phyloP scores from a whole-genome alignment of 768 basidiomycete genomes.

The Tubosaeta sp. region DNA sequence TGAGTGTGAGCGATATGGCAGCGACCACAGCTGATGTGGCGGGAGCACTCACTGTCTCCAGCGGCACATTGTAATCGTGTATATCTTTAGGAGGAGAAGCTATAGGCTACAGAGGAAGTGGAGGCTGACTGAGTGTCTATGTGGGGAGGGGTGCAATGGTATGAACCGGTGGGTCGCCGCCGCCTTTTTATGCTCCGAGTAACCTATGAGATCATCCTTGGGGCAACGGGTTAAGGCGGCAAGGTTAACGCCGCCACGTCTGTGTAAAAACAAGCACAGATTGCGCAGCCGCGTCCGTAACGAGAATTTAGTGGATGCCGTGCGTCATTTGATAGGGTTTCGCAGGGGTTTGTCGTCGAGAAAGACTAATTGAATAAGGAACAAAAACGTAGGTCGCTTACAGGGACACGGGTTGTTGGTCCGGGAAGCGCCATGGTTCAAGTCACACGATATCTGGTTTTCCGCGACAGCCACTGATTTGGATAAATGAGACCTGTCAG shows the following conservation, averaged over 20 bases:
- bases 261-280: conserved; percentile 26
- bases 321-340: conserved; percentile 37
- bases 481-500: conserved; percentile 31
- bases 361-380: conserved; percentile 34
- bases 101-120: conserved; percentile 4
- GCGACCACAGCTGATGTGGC: neutral
- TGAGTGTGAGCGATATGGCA: conserved; percentile 1
- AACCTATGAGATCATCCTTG: conserved; percentile 25
- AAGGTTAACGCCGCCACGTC: conserved; percentile 21
- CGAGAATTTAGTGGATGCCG: conserved; percentile 23
- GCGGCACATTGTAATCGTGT: conserved; percentile 42
- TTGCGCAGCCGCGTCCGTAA: conserved; percentile 23
- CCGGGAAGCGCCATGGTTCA: conserved; percentile 20
- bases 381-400: conserved; percentile 13
- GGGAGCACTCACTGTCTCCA: conserved; percentile 46
- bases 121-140: neutral
- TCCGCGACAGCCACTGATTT: conserved; percentile 21
- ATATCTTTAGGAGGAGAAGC: neutral
- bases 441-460: conserved; percentile 19
- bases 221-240: conserved; percentile 16
- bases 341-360: conserved; percentile 32
- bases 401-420: conserved; percentile 12
- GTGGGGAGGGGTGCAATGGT: conserved; percentile 3
- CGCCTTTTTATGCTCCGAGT: conserved; percentile 26
- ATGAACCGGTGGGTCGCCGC: conserved; percentile 6